phyloP scores from a whole-genome alignment of 2,329 filamentous ascomycete species.

The Coniochaeta sp. region DNA sequence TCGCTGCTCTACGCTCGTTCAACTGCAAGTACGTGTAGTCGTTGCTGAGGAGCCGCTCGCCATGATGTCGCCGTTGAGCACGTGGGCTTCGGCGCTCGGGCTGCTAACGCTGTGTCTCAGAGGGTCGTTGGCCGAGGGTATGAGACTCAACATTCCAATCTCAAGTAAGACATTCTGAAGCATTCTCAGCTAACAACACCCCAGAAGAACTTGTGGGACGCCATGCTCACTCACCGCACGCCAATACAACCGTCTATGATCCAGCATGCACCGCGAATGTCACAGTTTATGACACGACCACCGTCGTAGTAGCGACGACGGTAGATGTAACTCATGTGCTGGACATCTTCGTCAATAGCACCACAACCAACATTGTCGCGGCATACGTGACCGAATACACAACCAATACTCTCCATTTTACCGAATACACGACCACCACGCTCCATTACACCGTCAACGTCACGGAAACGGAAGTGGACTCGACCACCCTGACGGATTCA shows the following conservation, averaged over 20 bases:
- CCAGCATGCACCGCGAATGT: conserved; percentile 3
- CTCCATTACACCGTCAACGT: conserved; percentile 8
- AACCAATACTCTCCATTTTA: conserved; percentile 10
- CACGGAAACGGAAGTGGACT: conserved; percentile 10
- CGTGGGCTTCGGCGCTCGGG: conserved; percentile 11
- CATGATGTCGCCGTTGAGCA: conserved; percentile 13
- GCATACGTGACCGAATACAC: conserved; percentile 9
- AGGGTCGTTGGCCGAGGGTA: conserved; percentile 12
- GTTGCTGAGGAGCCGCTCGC: conserved; percentile 6
- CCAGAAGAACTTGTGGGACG: neutral
- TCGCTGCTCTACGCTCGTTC: conserved; percentile 13
- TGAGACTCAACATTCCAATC: conserved; percentile 3
- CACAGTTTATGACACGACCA: conserved; percentile 10
- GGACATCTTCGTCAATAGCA: conserved; percentile 8
- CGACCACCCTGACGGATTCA: conserved; percentile 7
- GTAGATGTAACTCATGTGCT: conserved; percentile 1
- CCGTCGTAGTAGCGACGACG: conserved; percentile 1
- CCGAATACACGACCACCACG: conserved; percentile 11
- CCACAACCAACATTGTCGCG: conserved; percentile 5
- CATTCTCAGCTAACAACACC: neutral
- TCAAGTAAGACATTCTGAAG: neutral
- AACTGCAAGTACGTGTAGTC: conserved; percentile 7
- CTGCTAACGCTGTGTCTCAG: conserved; percentile 13
- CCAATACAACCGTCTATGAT: conserved; percentile 2
- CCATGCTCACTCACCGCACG: neutral